Base-by-base conservation (phyloP, 169 alveolate species). In the Besnoitia besnoiti region DNA sequence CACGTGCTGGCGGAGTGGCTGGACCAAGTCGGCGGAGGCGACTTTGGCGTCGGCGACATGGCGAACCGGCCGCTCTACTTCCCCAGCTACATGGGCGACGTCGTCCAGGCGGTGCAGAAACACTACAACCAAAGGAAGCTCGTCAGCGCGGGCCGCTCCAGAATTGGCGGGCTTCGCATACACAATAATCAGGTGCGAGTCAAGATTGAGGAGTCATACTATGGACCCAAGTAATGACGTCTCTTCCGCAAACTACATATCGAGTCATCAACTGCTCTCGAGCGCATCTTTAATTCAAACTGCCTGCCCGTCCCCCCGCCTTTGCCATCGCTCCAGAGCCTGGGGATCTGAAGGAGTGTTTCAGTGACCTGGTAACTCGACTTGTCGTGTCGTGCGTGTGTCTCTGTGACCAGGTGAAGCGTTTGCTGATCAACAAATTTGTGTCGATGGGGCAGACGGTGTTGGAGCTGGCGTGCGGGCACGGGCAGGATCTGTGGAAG, bases 401-500 rank as follows among this genome's bases (percentile, higher is more conserved):
- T n/a, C n/a, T n/a, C n/a, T n/a, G n/a, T n/a, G n/a, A n/a, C 59
- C 93, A 94, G 59, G 92, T 91, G 73, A 94, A 94, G 93, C 91
- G 95, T 62, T 85, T 94, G 84, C 42, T 94, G 42, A 92, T 94
- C 35, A 92, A 94, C 89, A 85, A 88, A 33, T 94, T 79, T 51
- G 88, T 94, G 30, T 14, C 82, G 73, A 33, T 42, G 61, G 85
- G 85, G 35, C 73, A 42, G 92, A 89, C 94, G 7, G 94, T 96
- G 39, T 82, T 96, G 59, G 97, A 96, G 49, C 95, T 96, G 61
- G 96, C 97, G 33, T 96, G 97, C 93, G 97, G 97, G 30, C 96
- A 95, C 85, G 97, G 97, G 10, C 97, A 96, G 49, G 97, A 96
- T 76, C 79, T 96, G 85, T 94, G 91, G 67, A 96, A 96, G 93